Evolutionary conservation across 805 yeast genomes (phyloP), one percentile per base, ranked within the genome.

Genomic region (Saturnispora dispora): DNA sequence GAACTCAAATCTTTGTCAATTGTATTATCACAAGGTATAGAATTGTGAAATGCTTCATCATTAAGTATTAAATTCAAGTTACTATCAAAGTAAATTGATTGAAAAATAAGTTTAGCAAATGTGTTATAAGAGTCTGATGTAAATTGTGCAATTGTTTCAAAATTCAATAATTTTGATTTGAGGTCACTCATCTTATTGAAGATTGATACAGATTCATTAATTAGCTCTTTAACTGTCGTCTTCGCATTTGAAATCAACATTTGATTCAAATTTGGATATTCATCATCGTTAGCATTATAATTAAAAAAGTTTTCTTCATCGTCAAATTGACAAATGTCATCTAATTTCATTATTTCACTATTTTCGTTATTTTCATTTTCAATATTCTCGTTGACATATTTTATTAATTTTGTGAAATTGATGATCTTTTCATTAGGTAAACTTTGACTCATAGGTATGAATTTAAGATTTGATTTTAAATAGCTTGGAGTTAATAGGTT

Each of bases 401-500:
- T 46, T 23, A 50, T 72, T 45, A 84, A 71, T 62, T 83, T 82
- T 3, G 81, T 78, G 50, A 82, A 71, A 53, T 85, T 69, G 48
- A 81, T 64, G 60, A 77, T 78, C 58, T 80, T 83, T 58, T 85
- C 90, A 83, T 82, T 45, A 83, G 68, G 58, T 73, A 83, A 18
- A 18, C 22, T 37, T 37, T 37, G 41, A 18, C 17, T 37, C 22
- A 37, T n/a, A 17, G 41, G 41, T 37, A 37, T 37, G 17, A 18
- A 37, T 37, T 37, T 37, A 3, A 37, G 9, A 18, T n/a, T 37
- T 37, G 41, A 37, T 9, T 8, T 20, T 18, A 37, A 17, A 37
- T 37, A 18, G 13, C 23, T 8, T 37, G 41, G 41, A 8, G 22
- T 18, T 37, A 17, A 37, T 18, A 37, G 17, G 15, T 37, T 20